These are phyloP conservation scores for Spirogloea muscicola DNA, from an alignment of 139 green algal genomes.

Conservation along the genomic window DNA sequence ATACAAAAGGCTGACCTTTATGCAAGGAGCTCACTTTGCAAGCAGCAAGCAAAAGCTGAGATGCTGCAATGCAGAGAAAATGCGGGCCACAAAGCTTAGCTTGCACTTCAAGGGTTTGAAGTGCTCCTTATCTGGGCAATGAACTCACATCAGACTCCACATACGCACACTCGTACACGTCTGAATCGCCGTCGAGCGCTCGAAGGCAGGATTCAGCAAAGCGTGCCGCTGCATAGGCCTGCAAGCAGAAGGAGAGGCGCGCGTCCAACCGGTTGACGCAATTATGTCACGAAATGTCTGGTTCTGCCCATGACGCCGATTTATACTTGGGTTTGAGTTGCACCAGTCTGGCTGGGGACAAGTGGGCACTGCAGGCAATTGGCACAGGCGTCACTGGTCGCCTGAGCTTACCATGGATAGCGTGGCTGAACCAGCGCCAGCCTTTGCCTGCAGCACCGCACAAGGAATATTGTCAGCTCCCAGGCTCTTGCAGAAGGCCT, in stretches of 20 bases:
- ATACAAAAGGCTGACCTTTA: too few relatives aligned
- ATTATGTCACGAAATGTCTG: not conserved
- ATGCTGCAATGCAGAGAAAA: too few relatives aligned
- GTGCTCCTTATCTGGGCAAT: too few relatives aligned
- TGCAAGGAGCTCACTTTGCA: too few relatives aligned
- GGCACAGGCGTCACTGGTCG: too few relatives aligned
- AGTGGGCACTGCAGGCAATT: too few relatives aligned
- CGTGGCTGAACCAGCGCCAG: slow-evolving; percentile 84
- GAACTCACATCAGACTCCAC: slow-evolving; percentile 64
- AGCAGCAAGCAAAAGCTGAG: too few relatives aligned
- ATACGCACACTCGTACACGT: slow-evolving; percentile 86
- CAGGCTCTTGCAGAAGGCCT: too few relatives aligned
- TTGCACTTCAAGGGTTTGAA: too few relatives aligned
- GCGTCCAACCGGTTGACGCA: not conserved
- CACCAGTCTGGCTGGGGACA: not conserved
- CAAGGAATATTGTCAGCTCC: too few relatives aligned
- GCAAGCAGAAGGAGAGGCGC: not conserved
- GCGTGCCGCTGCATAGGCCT: slow-evolving; percentile 88
- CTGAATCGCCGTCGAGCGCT: slow-evolving; percentile 82
- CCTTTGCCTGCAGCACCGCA: slow-evolving; percentile 62
- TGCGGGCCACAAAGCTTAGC: too few relatives aligned
- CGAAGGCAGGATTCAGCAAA: slow-evolving; percentile 91
- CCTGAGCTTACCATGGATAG: slow-evolving; percentile 79
- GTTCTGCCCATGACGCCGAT: not conserved
- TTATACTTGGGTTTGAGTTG: not conserved